Percentiles rank a stretch among this genome's conserved stretches.
These are phyloP conservation scores for Dichomitus squalens DNA, from an alignment of 1,284 basidiomycete species.

Conservation along the genomic window DNA sequence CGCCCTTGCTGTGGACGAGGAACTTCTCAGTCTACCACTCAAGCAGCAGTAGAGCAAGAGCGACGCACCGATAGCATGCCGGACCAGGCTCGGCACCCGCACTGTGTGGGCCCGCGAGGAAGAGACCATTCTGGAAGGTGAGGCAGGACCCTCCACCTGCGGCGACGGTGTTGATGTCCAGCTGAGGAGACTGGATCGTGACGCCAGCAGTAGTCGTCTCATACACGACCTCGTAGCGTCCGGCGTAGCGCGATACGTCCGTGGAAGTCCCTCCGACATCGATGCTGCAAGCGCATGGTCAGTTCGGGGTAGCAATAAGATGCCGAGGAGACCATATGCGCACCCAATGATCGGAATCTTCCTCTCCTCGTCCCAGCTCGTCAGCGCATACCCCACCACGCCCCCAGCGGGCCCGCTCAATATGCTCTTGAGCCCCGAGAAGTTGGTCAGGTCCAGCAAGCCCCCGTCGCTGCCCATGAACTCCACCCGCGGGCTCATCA, in stretches of 20 bases:
- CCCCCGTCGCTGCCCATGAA: constrained; percentile 93
- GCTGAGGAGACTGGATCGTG: constrained; percentile 85
- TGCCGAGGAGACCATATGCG: constrained; percentile 26
- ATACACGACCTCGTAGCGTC: constrained; percentile 85
- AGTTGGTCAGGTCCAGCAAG: constrained; percentile 82
- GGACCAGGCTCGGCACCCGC: constrained; percentile 87
- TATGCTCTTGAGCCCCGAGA: constrained; percentile 88
- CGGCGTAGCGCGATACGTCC: constrained; percentile 88
- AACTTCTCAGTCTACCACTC: constrained; percentile 1
- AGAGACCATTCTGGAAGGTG: constrained; percentile 80
- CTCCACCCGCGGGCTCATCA: constrained; percentile 63
- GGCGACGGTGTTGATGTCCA: constrained; percentile 88
- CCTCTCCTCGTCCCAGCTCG: constrained; percentile 74
- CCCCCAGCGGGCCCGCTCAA: constrained; percentile 89
- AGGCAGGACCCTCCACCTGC: constrained; percentile 88
- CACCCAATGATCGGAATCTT: constrained; percentile 77
- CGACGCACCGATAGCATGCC: constrained; percentile 70
- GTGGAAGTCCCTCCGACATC: constrained; percentile 90
- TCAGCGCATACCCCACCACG: constrained; percentile 86
- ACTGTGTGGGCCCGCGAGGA: constrained; percentile 82
- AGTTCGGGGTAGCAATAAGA: background rate
- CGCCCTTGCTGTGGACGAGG: constrained; percentile 65
- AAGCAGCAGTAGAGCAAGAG: background rate
- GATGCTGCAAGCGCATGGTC: constrained; percentile 43
- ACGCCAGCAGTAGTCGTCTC: constrained; percentile 93